These are phyloP conservation scores for Blastobotrys terrestris DNA, from an alignment of 805 yeast species.

Conservation along the genomic window DNA sequence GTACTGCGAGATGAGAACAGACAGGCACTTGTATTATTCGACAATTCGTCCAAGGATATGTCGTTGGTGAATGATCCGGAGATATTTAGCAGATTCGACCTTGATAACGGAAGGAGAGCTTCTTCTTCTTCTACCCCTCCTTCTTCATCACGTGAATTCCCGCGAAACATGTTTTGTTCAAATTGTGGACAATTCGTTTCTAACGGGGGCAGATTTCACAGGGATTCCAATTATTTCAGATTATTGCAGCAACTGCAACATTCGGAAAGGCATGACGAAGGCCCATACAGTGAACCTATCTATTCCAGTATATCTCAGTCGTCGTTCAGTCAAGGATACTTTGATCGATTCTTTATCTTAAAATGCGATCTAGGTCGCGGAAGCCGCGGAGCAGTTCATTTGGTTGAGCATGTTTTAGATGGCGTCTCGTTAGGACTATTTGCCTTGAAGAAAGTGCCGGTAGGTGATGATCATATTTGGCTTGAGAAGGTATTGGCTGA, in stretches of 20 bases:
- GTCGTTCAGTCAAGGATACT: conserved; percentile 79
- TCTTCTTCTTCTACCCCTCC: too few species aligned
- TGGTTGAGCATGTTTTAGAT: conserved; percentile 76
- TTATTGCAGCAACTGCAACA: conserved; percentile 10
- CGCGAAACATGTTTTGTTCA: conserved; percentile 9
- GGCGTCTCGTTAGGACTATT: conserved; percentile 67
- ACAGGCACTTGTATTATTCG: conserved; percentile 18
- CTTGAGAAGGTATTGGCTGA: conserved; percentile 67
- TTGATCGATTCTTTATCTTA: conserved; percentile 54
- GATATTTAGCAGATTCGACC: conserved; percentile 1
- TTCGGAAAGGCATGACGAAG: neutral
- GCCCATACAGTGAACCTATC: neutral
- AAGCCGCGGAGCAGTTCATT: conserved; percentile 75
- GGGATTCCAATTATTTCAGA: conserved; percentile 18
- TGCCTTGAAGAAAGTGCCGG: conserved; percentile 80
- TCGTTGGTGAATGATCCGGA: conserved; percentile 15
- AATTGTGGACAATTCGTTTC: conserved; percentile 13
- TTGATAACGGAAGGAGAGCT: neutral
- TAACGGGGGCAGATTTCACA: neutral
- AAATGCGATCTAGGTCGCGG: conserved; percentile 68
- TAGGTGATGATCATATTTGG: conserved; percentile 70
- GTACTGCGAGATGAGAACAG: conserved; percentile 14
- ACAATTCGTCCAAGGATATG: conserved; percentile 12
- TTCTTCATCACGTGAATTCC: too few species aligned
- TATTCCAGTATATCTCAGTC: conserved; percentile 19